A percentile compares a stretch with the other conserved stretches of the same genome.
Conservation (phyloP, 2,329 filamentous ascomycete genomes). For the Stachybotrys chlorohalonatus region DNA sequence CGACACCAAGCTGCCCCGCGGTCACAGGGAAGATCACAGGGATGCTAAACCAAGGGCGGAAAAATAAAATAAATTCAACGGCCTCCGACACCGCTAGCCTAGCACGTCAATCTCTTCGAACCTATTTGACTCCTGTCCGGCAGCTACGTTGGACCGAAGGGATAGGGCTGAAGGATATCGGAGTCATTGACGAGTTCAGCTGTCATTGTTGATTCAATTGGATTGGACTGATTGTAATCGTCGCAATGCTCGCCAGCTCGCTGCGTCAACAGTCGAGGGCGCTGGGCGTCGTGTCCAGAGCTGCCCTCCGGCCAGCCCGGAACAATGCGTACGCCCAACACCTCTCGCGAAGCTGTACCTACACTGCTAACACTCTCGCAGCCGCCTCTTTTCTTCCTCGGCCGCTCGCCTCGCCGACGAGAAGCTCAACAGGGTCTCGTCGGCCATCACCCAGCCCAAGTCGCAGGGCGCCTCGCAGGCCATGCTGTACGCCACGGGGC, state of each 20-base stretch:
- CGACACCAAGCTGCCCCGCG: not conserved
- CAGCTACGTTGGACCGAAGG: slow-evolving; percentile 3
- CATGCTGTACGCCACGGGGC: slow-evolving; percentile 94
- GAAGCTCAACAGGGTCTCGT: slow-evolving; percentile 75
- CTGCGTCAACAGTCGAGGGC: slow-evolving; percentile 14
- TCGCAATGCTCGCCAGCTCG: slow-evolving; percentile 17
- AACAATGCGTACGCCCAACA: slow-evolving; percentile 14
- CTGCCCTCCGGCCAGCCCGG: slow-evolving; percentile 9
- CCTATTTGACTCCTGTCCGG: slow-evolving; percentile 1
- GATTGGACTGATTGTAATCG: not conserved
- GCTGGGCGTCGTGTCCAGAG: slow-evolving; percentile 9
- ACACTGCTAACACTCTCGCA: slow-evolving; percentile 12
- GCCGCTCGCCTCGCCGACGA: slow-evolving; percentile 38
- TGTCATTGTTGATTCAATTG: slow-evolving; percentile 2
- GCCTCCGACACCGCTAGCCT: slow-evolving; percentile 18
- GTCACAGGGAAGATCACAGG: slow-evolving; percentile 28
- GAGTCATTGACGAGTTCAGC: slow-evolving; percentile 9
- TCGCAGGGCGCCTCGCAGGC: slow-evolving; percentile 97
- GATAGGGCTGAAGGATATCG: slow-evolving; percentile 3
- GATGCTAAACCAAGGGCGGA: slow-evolving; percentile 9
- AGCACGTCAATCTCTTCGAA: slow-evolving; percentile 2
- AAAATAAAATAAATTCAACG: slow-evolving; percentile 14
- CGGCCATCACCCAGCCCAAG: slow-evolving; percentile 88
- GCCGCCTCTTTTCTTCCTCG: slow-evolving; percentile 43
- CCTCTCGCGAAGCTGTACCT: not conserved